Evolutionary conservation across 202 grass and related monocot genomes (phyloP), one percentile per base, ranked within the genome.

Genomic region (Zoysia matrella): DNA sequence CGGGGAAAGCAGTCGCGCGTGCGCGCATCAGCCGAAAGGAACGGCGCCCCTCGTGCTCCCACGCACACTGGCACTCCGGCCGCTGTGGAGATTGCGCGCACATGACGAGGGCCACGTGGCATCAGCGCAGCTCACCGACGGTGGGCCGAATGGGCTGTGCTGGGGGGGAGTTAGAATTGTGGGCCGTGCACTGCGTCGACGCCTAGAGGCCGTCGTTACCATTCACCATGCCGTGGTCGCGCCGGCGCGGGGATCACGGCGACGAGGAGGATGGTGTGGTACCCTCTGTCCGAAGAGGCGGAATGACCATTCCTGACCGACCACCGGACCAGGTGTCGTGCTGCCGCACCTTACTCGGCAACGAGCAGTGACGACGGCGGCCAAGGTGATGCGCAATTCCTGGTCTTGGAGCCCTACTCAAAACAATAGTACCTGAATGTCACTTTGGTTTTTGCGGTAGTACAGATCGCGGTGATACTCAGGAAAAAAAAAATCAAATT

Each of bases 351-450:
- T 36, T 36, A 36, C 45, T 81, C 12, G 84, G 53, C 48, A 89
- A 91, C 87, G 84, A 91, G 86, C 84, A 76, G 69, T 94, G 92
- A 89, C 71, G 86, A 36, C 91, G 92, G 92, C 74, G 65, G 49
- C 92, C 89, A 12, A 65, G 8, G 46, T 74, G 84, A 0, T 89
- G 86, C 57, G 68, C 30, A 36, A 36, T 36, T 36, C 30, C 30
- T 36, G 30, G 30, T 36, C 30, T 36, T 36, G 30, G 30, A 36
- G 30, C 30, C 30, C 30, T 36, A 36, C 30, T 36, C 30, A 36
- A 36, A 36, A 36, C 30, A 36, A 36, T 36, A 36, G 30, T 36
- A 36, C 30, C 30, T 36, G 30, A 36, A 36, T 36, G 30, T 36
- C 30, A 36, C 30, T 36, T 36, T 36, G 30, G 30, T 36, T 36